Evolutionary conservation across 1,284 basidiomycete genomes (phyloP).

Genomic region (Cryptococcus hybrid): DNA sequence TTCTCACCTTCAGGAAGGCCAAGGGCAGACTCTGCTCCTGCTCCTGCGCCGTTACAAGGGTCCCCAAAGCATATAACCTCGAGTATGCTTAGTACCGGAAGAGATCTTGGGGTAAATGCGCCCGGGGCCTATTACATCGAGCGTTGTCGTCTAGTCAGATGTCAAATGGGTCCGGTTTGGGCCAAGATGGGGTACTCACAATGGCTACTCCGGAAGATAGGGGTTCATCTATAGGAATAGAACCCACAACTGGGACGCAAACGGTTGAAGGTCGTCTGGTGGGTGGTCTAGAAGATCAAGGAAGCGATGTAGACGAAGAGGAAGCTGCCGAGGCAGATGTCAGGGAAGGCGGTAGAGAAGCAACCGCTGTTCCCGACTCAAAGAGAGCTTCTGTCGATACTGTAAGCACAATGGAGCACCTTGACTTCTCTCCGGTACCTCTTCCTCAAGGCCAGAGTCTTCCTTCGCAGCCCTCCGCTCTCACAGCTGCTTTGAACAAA

Average conservation of each 20-base stretch:
- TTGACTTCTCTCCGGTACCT: slow-evolving; percentile 25
- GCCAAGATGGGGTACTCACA: slow-evolving; percentile 52
- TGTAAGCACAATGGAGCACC: slow-evolving; percentile 1
- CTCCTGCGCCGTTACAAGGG: slow-evolving; percentile 13
- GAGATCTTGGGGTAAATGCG: slow-evolving; percentile 19
- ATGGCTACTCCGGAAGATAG: neutral
- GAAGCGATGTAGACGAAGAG: slow-evolving; percentile 46
- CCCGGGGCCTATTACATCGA: slow-evolving; percentile 16
- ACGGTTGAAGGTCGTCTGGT: slow-evolving; percentile 19
- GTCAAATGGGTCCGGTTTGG: slow-evolving; percentile 35
- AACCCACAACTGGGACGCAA: slow-evolving; percentile 11
- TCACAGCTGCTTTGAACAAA: slow-evolving; percentile 39
- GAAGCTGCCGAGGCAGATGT: slow-evolving; percentile 24
- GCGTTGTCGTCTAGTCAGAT: slow-evolving; percentile 24
- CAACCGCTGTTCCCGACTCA: slow-evolving; percentile 6
- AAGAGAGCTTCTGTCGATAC: slow-evolving; percentile 25
- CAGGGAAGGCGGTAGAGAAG: neutral
- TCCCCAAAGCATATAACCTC: slow-evolving; percentile 2
- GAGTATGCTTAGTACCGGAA: slow-evolving; percentile 26
- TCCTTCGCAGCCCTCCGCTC: slow-evolving; percentile 21
- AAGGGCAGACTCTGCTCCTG: slow-evolving; percentile 42
- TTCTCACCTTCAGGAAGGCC: slow-evolving; percentile 31
- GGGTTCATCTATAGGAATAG: neutral
- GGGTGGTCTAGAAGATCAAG: slow-evolving; percentile 31
- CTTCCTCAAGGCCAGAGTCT: neutral